Evolutionary conservation across 2,329 filamentous ascomycete species (phyloP).

Genomic region (Colletotrichum sojae): DNA sequence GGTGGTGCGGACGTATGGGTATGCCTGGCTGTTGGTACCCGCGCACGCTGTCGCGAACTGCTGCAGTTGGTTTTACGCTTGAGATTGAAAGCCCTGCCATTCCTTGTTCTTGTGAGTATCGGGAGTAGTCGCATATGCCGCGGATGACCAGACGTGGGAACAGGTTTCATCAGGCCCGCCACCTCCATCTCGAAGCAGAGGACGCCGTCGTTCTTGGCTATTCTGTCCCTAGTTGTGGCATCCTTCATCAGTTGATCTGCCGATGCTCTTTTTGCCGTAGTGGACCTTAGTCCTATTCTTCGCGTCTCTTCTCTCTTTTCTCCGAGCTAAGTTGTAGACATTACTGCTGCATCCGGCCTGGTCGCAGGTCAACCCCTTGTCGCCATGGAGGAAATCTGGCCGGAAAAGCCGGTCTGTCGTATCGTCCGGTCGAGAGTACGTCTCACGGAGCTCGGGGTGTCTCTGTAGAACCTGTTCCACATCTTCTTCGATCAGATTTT

Average conservation of each 20-base stretch:
- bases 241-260: constrained; percentile 51
- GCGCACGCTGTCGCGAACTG: too few relatives aligned
- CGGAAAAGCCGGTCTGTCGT: too few relatives aligned
- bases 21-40: too few relatives aligned
- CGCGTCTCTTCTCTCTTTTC: neutral
- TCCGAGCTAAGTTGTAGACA: neutral
- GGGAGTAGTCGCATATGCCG: constrained; percentile 56
- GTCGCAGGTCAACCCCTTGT: too few relatives aligned
- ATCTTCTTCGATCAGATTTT: too few relatives aligned
- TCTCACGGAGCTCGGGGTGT: too few relatives aligned
- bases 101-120: constrained; percentile 56
- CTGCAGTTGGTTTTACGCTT: too few relatives aligned
- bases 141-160: constrained; percentile 55
- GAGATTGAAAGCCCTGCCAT: constrained; percentile 50
- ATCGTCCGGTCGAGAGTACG: too few relatives aligned
- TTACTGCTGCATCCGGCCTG: neutral
- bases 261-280: constrained; percentile 50
- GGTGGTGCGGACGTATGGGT: too few relatives aligned
- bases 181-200: constrained; percentile 52
- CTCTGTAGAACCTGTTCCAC: too few relatives aligned
- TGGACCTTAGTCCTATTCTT: constrained; percentile 28
- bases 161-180: constrained; percentile 46
- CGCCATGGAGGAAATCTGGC: too few relatives aligned
- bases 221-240: constrained; percentile 47
- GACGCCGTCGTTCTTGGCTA: constrained; percentile 41